A percentile compares a stretch with the other conserved stretches of the same genome.
phyloP scores from a whole-genome alignment of 345 rosid species.

The Cardamine resedifolia region DNA sequence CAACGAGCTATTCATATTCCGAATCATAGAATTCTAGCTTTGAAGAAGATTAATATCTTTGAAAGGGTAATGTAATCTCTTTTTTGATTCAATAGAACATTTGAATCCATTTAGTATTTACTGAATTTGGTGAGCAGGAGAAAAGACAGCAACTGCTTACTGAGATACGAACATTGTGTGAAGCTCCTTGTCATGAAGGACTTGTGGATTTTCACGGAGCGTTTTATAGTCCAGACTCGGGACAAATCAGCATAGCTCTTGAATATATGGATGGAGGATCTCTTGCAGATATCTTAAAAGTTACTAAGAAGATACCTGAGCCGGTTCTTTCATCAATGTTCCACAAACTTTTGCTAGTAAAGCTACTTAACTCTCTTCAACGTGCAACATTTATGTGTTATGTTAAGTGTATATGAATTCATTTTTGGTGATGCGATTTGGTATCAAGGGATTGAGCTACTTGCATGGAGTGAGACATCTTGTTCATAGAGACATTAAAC shows the following conservation, averaged over 20 bases:
- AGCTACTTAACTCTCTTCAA: conserved; percentile 17
- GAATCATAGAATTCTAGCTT: conserved; percentile 74
- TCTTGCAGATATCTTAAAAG: conserved; percentile 75
- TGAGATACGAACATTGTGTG: conserved; percentile 89
- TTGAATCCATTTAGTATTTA: not conserved
- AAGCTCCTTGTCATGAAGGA: conserved; percentile 88
- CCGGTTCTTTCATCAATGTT: conserved; percentile 86
- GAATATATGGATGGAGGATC: conserved; percentile 99
- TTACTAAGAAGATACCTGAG: conserved; percentile 67
- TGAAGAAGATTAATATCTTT: conserved; percentile 88
- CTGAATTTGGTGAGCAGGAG: conserved; percentile 53
- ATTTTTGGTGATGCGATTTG: not conserved
- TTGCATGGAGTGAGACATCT: conserved; percentile 88
- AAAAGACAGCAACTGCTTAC: conserved; percentile 93
- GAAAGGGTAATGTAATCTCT: conserved; percentile 57
- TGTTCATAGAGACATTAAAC: conserved; percentile 97
- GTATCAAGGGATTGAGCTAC: conserved; percentile 74
- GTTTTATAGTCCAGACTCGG: conserved; percentile 86
- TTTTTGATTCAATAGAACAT: not conserved
- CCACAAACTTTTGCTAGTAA: conserved; percentile 78
- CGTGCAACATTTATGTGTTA: conserved; percentile 6
- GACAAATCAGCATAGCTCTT: conserved; percentile 95
- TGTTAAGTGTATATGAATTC: not conserved
- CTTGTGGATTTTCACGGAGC: conserved; percentile 98
- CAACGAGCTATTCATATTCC: conserved; percentile 97